Conservation (phyloP, 108 stramenopile species). For the Nitzschia sp. region DNA sequence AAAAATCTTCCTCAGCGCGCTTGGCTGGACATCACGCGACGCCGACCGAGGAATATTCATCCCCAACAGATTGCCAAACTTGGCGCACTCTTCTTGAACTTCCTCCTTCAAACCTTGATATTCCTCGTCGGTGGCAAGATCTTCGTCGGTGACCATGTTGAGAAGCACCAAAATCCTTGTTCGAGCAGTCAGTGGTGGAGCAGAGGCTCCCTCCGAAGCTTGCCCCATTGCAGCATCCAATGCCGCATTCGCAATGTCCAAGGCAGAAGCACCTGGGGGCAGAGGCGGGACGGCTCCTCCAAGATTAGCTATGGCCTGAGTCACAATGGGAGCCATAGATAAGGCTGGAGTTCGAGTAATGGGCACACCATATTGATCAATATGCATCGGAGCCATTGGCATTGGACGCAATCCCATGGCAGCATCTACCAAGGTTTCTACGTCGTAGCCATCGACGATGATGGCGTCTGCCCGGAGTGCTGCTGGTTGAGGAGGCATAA, state of each 20-base stretch:
- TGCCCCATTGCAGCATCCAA: constrained; percentile 59
- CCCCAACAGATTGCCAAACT: constrained; percentile 75
- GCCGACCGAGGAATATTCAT: constrained; percentile 84
- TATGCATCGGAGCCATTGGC: constrained; percentile 49
- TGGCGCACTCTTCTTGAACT: constrained; percentile 77
- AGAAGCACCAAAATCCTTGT: constrained; percentile 87
- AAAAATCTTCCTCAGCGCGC: constrained; percentile 85
- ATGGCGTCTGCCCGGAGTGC: constrained; percentile 31
- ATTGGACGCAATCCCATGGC: constrained; percentile 66
- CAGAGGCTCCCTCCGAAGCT: constrained; percentile 9
- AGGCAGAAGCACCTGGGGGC: constrained; percentile 42
- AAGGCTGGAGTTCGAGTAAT: constrained; percentile 33
- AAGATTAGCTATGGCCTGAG: constrained; percentile 9
- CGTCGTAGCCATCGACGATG: constrained; percentile 73
- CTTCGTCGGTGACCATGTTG: constrained; percentile 97
- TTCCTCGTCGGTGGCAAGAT: constrained; percentile 85
- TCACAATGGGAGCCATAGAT: constrained; percentile 3
- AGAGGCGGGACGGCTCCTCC: constrained; percentile 23
- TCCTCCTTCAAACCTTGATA: constrained; percentile 81
- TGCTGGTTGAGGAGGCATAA: constrained; percentile 1
- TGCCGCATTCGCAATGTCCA: constrained; percentile 72
- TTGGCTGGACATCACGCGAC: constrained; percentile 45
- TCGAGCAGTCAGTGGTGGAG: neutral
- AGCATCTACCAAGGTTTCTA: constrained; percentile 76
- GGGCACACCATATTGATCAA: constrained; percentile 44